phyloP scores from a whole-genome alignment of 179 eudicot species.

The Spergularia azorica region DNA sequence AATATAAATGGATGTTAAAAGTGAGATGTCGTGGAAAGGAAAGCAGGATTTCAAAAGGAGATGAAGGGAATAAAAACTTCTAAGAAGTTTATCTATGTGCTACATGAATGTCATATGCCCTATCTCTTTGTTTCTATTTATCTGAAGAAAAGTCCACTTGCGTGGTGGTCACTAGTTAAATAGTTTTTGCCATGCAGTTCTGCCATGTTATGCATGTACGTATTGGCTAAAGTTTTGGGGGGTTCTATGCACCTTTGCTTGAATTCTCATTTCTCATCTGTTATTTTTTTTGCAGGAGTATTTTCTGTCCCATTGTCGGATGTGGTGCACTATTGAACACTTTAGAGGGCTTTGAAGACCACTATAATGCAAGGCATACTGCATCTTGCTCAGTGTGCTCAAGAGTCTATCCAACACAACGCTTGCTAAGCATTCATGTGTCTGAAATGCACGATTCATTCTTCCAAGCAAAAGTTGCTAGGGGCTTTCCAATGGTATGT shows the following conservation, averaged over 20 bases:
- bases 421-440: slow-evolving; percentile 86
- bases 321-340: slow-evolving; percentile 74
- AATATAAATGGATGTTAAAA: too few relatives aligned
- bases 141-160: too few relatives aligned
- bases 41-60: too few relatives aligned
- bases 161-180: too few relatives aligned
- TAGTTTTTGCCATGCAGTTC: background rate
- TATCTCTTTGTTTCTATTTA: too few relatives aligned
- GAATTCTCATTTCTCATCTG: background rate
- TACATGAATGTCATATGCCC: too few relatives aligned
- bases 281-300: slow-evolving; percentile 43
- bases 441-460: slow-evolving; percentile 95
- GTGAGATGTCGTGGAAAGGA: too few relatives aligned
- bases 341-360: slow-evolving; percentile 81
- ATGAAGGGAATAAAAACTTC: too few relatives aligned
- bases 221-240: background rate
- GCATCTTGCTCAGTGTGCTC: slow-evolving; percentile 93
- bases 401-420: slow-evolving; percentile 86
- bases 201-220: background rate
- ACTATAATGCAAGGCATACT: slow-evolving; percentile 78
- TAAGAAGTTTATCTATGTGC: too few relatives aligned
- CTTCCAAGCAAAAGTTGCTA: slow-evolving; percentile 93
- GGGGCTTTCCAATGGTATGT: slow-evolving; percentile 81
- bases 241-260: background rate
- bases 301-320: slow-evolving; percentile 90